Evolutionary conservation across 345 rosid genomes (phyloP), one percentile per base, ranked within the genome.

Genomic region (Mallotus nudiflorus): DNA sequence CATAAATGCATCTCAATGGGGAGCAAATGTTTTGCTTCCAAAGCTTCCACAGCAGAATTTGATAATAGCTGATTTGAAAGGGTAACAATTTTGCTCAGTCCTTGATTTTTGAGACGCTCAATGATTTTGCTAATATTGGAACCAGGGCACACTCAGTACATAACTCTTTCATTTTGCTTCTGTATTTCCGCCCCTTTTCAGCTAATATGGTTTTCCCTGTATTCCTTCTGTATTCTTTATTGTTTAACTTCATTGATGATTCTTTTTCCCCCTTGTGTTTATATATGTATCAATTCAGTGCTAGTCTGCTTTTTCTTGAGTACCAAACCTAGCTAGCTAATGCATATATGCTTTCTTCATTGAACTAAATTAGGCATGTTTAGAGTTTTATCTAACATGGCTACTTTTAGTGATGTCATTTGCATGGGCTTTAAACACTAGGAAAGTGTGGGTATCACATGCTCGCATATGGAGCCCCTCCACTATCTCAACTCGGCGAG

Each of bases 71-170:
- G 19, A 44, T 44, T 71, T 13, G 39, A 15, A 18, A 64, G 63
- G 59, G 12, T 45, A 48, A 45, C 37, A 48, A 9, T 70, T 25
- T 29, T 16, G 48, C 63, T 46, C 7, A 9, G 29, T 69, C 63
- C 48, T 53, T 63, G 80, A 72, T 59, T 29, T 53, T 74, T 37
- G 68, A 57, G 65, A 10, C 46, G 45, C 54, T 20, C 19, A 29
- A 68, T 42, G 48, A 59, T 44, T 59, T 56, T 45, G 24, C 35
- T 35, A 58, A 62, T 66, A 66, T 62, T 54, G 70, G 68, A 57
- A 29, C 73, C 68, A 42, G 77, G 39, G 68, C 65, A 49, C 49
- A 35, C 61, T 67, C 67, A 57, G 76, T 75, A 37, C 70, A 42
- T 42, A 42, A 33, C 58, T 42, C n/a, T 1, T 31, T 54, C 69